Evolutionary conservation across 768 basidiomycete species (phyloP).

Genomic region (Pleurotus salmoneostramineus): DNA sequence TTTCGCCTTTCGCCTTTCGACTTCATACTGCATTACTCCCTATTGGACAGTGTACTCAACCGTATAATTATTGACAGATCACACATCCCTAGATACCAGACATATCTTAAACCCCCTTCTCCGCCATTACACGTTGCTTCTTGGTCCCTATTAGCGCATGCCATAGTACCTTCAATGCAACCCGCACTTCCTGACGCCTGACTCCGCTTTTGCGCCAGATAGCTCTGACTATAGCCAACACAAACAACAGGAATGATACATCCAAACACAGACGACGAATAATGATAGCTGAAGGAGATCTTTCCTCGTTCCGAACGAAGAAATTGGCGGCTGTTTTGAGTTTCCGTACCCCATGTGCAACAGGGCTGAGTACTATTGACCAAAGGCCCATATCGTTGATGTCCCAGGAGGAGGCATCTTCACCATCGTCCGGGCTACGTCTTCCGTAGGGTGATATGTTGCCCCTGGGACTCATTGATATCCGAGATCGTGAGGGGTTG

Average conservation of each 20-base stretch:
- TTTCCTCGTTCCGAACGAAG: constrained; percentile 53
- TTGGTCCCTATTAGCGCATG: constrained; percentile 61
- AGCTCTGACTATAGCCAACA: constrained; percentile 53
- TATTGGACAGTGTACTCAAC: neutral
- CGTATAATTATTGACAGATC: constrained; percentile 1
- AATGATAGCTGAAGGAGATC: constrained; percentile 64
- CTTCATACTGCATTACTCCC: neutral
- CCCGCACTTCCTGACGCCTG: constrained; percentile 62
- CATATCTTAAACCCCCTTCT: constrained; percentile 39
- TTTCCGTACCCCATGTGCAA: constrained; percentile 45
- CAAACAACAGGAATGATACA: constrained; percentile 65
- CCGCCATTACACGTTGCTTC: constrained; percentile 39
- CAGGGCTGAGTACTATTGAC: constrained; percentile 66
- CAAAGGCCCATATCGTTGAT: constrained; percentile 83
- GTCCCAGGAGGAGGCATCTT: constrained; percentile 49
- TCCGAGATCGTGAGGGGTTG: constrained; percentile 35
- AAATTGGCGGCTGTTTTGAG: constrained; percentile 52
- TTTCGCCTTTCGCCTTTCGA: neutral
- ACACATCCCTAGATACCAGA: neutral
- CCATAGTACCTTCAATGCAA: constrained; percentile 68
- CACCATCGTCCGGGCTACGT: constrained; percentile 36
- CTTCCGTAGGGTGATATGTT: constrained; percentile 36
- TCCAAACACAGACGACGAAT: constrained; percentile 76
- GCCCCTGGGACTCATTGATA: constrained; percentile 33
- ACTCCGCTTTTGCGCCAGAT: constrained; percentile 69